phyloP scores from a whole-genome alignment of 139 green algal species.

The Chlorokybus atmophyticus region DNA sequence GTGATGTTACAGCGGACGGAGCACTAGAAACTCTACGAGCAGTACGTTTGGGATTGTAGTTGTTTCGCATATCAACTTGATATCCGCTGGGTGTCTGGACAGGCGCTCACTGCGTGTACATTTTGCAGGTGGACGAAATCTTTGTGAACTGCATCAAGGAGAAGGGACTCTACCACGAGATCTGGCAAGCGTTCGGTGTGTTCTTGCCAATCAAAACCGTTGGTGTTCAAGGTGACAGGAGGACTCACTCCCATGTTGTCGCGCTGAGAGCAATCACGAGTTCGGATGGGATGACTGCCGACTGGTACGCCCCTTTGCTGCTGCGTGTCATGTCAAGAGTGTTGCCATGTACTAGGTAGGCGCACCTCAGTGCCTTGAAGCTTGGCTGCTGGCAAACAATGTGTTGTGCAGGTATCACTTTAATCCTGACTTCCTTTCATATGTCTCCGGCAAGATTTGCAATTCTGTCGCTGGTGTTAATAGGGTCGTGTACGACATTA shows the following conservation, averaged over 20 bases:
- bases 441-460: conserved; percentile 80
- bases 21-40: conserved; percentile 52
- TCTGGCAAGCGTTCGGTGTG: conserved; percentile 98
- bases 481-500: conserved; percentile 96
- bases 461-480: conserved; percentile 84
- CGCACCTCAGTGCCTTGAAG: too few species aligned
- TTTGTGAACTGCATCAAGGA: conserved; percentile 88
- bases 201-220: conserved; percentile 82
- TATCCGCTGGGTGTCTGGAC: too few species aligned
- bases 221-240: conserved; percentile 71
- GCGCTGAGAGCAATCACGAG: conserved; percentile 48
- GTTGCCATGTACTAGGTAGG: too few species aligned
- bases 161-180: conserved; percentile 92
- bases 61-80: too few species aligned
- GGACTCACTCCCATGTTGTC: conserved; percentile 87
- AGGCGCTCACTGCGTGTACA: too few species aligned
- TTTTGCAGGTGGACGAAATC: conserved; percentile 90
- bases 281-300: conserved; percentile 96
- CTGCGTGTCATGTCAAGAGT: neutral
- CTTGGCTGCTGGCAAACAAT: too few species aligned
- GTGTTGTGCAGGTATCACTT: conserved; percentile 61
- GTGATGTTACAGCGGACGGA: conserved; percentile 72
- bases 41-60: too few species aligned
- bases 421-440: conserved; percentile 68
- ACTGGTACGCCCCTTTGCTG: conserved; percentile 52